Base-by-base conservation (phyloP, 106 monocot species). In the Dioscorea alata region DNA sequence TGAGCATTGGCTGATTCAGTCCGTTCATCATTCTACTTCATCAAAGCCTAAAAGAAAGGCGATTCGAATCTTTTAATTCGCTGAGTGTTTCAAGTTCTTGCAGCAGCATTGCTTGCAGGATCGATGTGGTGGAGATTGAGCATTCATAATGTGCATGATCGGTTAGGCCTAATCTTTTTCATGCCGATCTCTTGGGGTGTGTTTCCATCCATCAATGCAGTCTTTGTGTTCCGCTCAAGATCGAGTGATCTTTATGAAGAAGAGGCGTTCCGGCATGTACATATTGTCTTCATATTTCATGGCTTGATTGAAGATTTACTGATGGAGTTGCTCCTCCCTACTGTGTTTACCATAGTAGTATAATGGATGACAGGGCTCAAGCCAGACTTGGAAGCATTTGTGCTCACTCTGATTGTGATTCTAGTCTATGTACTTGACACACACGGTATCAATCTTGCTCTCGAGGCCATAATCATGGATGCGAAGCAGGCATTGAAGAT, bases 131-230 rank as follows among this genome's bases (percentile, higher is more conserved):
- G 85, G 87, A 92, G 75, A 50, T 92, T 89, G 12, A 77, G 59
- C 76, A 74, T 85, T 24, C 65, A 33, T n/a, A 33, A 92, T 17
- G 81, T 85, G 13, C 82, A 60, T 14, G 97, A 97, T 69, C 84
- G 92, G 4, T 80, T 90, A 14, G 97, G 97, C 5, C 89, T 97
- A 23, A 92, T 97, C 78, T 97, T 97, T 85, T 97, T 97, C 92
- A 65, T 87, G 71, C 76, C 97, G 64, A 90, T 97, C 61, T 92
- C 92, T 80, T 97, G 92, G 97, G 92, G 97, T 21, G 77, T 80
- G n/a, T 65, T 80, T 19, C 68, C 80, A 0, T 77, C 84, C 56
- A 76, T 71, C 76, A 79, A 79, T 35, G 80, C 83, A 0, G 76
- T 88, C 22, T 88, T 88, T 74, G 65, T 83, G 4, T 88, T 88